Conservation (phyloP, 2,329 filamentous ascomycete species). For the Arthrinium puccinioides region DNA sequence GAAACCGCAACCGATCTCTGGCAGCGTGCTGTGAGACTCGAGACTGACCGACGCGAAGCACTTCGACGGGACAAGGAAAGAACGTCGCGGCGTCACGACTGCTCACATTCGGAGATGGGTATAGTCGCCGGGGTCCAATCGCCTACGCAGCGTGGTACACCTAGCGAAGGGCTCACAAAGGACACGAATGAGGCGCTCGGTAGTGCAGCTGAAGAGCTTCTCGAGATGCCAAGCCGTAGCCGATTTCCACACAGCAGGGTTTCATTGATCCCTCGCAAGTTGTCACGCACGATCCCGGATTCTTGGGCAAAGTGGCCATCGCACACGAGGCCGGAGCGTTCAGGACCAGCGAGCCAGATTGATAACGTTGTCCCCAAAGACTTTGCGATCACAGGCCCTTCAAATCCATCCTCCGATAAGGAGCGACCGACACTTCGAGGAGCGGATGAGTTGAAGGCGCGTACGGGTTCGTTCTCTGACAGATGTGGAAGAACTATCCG, state of each 20-base stretch:
- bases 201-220: no score
- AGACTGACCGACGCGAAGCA: constrained; percentile 5
- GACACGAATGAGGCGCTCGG: no score
- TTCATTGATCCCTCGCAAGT: constrained; percentile 16
- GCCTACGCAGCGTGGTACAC: background rate
- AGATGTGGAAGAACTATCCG: constrained; percentile 17
- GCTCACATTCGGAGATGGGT: background rate
- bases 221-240: constrained; percentile 15
- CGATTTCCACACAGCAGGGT: no score
- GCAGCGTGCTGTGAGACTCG: constrained; percentile 8
- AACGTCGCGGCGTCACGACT: background rate
- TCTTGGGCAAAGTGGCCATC: constrained; percentile 27
- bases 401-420: no score
- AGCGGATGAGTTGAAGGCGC: constrained; percentile 7
- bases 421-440: background rate
- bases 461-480: constrained; percentile 13
- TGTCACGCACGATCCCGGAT: no score
- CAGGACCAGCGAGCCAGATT: constrained; percentile 15
- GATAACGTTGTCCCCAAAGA: constrained; percentile 18
- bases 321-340: constrained; percentile 19
- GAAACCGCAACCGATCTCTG: constrained; percentile 6
- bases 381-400: constrained; percentile 15
- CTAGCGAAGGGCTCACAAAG: no score
- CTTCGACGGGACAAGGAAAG: background rate
- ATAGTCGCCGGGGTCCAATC: background rate